These are phyloP conservation scores for Globisporangium emineosum DNA, from an alignment of 352 stramenopile genomes.

Conservation along the genomic window DNA sequence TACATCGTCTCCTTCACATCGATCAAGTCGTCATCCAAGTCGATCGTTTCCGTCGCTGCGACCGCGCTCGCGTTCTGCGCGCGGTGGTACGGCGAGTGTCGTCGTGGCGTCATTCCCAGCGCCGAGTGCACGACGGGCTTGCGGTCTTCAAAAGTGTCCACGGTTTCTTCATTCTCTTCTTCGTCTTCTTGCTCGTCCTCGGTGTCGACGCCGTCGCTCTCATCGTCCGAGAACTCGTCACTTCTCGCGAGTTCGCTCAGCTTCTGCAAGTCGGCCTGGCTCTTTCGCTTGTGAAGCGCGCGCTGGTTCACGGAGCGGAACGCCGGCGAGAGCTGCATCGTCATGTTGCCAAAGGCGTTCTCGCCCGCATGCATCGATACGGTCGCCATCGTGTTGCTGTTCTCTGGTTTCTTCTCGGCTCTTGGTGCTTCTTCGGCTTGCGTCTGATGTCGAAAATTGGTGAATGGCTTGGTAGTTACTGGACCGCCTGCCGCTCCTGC, in stretches of 20 bases:
- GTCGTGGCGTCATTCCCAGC: conserved; percentile 14
- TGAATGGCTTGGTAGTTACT: conserved; percentile 1
- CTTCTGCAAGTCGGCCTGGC: conserved; percentile 44
- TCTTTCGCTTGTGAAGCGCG: conserved; percentile 33
- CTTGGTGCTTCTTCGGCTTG: conserved; percentile 9
- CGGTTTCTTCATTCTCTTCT: conserved; percentile 15
- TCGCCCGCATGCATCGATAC: conserved; percentile 56
- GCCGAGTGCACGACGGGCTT: not conserved
- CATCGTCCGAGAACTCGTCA: conserved; percentile 81
- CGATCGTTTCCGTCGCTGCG: conserved; percentile 28
- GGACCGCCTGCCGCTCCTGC: not conserved
- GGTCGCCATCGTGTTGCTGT: conserved; percentile 32
- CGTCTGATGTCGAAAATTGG: conserved; percentile 6
- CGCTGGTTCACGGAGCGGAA: conserved; percentile 48
- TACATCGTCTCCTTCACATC: conserved; percentile 53
- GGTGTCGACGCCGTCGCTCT: conserved; percentile 69
- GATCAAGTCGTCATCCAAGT: conserved; percentile 51
- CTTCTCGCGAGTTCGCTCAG: conserved; percentile 66
- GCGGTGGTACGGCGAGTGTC: conserved; percentile 25
- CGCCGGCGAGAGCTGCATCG: conserved; percentile 45
- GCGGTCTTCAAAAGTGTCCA: conserved; percentile 18
- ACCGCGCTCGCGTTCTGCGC: conserved; percentile 58
- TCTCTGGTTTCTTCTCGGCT: not conserved
- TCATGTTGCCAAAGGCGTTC: conserved; percentile 48
- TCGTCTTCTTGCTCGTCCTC: conserved; percentile 44